phyloP scores from a whole-genome alignment of 1,284 basidiomycete genomes.

The Earliella scabrosa region DNA sequence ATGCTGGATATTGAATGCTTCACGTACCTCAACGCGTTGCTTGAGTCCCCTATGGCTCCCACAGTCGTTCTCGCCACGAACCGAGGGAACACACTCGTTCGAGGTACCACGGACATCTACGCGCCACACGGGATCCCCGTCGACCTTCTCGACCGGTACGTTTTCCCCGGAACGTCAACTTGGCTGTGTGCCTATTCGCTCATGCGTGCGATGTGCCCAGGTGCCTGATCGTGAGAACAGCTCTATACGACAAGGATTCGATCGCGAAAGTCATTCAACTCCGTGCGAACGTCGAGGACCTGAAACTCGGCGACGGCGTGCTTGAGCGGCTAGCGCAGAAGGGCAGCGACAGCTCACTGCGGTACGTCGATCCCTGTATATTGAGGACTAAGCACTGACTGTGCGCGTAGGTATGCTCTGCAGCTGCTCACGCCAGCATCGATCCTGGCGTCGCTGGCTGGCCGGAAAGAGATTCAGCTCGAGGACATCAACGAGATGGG shows the following conservation, averaged over 20 bases:
- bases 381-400: not conserved
- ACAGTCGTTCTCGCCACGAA: constrained; percentile 98
- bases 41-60: constrained; percentile 96
- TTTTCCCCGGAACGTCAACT: constrained; percentile 1
- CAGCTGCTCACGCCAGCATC: constrained; percentile 92
- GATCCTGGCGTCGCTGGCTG: constrained; percentile 82
- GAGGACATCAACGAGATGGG: constrained; percentile 93
- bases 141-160: constrained; percentile 89
- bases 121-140: constrained; percentile 94
- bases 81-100: constrained; percentile 88
- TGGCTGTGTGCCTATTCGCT: constrained; percentile 14
- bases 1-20: constrained; percentile 99
- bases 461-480: constrained; percentile 80
- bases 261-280: constrained; percentile 88
- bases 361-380: constrained; percentile 50
- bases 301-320: constrained; percentile 79
- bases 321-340: constrained; percentile 83
- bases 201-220: constrained; percentile 38
- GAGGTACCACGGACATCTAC: constrained; percentile 91
- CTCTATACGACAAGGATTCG: constrained; percentile 84
- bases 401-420: constrained; percentile 74
- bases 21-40: constrained; percentile 95
- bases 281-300: constrained; percentile 85
- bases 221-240: constrained; percentile 96
- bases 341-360: constrained; percentile 84